Percentiles rank a stretch among this genome's conserved stretches.
phyloP scores from a whole-genome alignment of 306 rosid genomes.

The Myrica gale region DNA sequence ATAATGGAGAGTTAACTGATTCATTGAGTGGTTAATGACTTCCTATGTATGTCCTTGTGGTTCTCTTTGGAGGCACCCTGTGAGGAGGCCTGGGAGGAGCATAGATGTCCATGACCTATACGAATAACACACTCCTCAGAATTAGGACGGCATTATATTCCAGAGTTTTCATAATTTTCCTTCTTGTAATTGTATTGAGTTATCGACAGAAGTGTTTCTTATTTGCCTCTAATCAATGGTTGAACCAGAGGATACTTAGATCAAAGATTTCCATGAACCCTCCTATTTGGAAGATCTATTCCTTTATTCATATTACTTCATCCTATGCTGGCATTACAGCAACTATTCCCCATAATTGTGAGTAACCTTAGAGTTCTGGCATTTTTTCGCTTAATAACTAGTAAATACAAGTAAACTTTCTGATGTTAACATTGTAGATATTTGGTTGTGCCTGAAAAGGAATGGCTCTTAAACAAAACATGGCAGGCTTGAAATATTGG shows the following conservation, averaged over 20 bases:
- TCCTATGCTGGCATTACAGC: neutral
- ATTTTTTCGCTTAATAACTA: neutral
- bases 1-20: neutral
- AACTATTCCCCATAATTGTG: neutral
- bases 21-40: neutral
- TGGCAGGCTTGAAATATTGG: neutral
- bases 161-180: neutral
- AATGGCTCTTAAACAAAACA: neutral
- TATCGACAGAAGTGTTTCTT: neutral
- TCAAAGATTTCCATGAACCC: neutral
- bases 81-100: neutral
- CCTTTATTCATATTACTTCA: neutral
- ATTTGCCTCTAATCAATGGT: neutral
- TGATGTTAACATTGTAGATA: neutral
- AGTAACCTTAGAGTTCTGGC: neutral
- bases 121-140: neutral
- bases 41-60: neutral
- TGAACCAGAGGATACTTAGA: neutral
- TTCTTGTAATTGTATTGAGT: neutral
- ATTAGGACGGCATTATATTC: neutral
- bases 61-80: neutral
- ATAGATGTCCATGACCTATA: neutral
- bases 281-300: neutral
- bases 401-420: neutral
- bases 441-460: neutral